Evolutionary conservation across 345 rosid species (phyloP).

Genomic region (Camelina hispida): DNA sequence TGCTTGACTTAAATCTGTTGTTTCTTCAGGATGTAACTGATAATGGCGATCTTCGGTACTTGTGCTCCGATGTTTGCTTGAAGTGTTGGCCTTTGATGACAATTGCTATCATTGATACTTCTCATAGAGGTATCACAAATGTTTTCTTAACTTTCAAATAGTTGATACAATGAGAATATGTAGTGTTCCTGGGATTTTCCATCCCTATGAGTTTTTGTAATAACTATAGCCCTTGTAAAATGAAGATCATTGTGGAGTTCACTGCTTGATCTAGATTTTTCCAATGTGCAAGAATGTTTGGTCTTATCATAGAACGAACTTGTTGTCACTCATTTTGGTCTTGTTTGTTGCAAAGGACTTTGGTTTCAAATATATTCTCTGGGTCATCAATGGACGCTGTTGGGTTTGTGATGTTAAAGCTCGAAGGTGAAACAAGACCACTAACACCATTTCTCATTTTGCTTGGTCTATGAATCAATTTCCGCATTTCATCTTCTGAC

Average conservation of each 20-base stretch:
- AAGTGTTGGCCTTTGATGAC: constrained; percentile 96
- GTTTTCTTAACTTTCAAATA: not conserved
- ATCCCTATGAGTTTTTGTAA: too few species aligned
- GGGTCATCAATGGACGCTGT: constrained; percentile 96
- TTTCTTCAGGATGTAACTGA: constrained; percentile 78
- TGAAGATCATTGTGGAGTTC: not conserved
- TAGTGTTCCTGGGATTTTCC: too few species aligned
- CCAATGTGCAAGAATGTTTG: constrained; percentile 11
- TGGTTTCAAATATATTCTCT: constrained; percentile 88
- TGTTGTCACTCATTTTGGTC: constrained; percentile 12
- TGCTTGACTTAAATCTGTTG: constrained; percentile 20
- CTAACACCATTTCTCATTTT: not conserved
- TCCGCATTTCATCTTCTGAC: constrained; percentile 1
- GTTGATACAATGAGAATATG: not conserved
- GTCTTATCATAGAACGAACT: not conserved
- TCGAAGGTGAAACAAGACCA: constrained; percentile 58
- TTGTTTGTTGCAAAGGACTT: constrained; percentile 70
- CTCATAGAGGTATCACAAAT: constrained; percentile 70
- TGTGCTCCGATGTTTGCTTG: constrained; percentile 93
- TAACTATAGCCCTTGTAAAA: not conserved
- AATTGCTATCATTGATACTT: constrained; percentile 72
- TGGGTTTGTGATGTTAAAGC: constrained; percentile 98
- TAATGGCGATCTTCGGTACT: constrained; percentile 86
- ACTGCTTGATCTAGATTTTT: not conserved
- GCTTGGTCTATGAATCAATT: not conserved